Conservation (phyloP, 306 rosid genomes). For the Cyclanthera cordifolia region DNA sequence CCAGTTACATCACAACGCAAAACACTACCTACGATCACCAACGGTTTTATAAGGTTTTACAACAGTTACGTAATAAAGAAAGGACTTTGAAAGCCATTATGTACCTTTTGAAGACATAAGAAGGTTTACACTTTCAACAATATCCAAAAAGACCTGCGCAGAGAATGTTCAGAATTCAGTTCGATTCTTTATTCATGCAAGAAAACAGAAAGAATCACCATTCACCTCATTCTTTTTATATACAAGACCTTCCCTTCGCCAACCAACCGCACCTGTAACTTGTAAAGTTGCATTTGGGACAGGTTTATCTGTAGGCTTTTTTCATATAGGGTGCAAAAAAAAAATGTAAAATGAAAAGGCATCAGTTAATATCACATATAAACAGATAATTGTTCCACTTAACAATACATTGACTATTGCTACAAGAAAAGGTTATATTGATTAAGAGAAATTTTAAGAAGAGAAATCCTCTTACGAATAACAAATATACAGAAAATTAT, state of each 20-base stretch:
- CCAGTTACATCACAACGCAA: slow-evolving; percentile 86
- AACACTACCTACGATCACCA: slow-evolving; percentile 56
- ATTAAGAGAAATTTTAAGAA: neutral
- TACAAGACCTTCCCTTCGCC: slow-evolving; percentile 89
- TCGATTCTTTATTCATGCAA: slow-evolving; percentile 9
- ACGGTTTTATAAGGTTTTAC: slow-evolving; percentile 16
- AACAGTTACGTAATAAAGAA: neutral
- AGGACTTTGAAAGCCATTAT: slow-evolving; percentile 13
- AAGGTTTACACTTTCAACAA: slow-evolving; percentile 88
- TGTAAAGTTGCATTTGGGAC: slow-evolving; percentile 91
- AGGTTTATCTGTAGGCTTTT: slow-evolving; percentile 60
- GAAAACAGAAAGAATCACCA: neutral
- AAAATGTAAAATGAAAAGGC: neutral
- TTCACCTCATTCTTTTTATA: slow-evolving; percentile 83
- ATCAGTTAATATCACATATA: neutral
- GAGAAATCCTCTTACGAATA: neutral
- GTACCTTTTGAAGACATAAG: slow-evolving; percentile 92
- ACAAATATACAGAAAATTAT: neutral
- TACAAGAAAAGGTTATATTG: neutral
- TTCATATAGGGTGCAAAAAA: neutral
- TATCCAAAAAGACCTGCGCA: slow-evolving; percentile 79
- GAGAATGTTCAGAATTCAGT: neutral
- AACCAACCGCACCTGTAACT: slow-evolving; percentile 95
- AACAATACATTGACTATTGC: neutral
- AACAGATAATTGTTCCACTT: neutral